Base-by-base conservation (phyloP, 805 yeast species). In the Lipomyces kockii region DNA sequence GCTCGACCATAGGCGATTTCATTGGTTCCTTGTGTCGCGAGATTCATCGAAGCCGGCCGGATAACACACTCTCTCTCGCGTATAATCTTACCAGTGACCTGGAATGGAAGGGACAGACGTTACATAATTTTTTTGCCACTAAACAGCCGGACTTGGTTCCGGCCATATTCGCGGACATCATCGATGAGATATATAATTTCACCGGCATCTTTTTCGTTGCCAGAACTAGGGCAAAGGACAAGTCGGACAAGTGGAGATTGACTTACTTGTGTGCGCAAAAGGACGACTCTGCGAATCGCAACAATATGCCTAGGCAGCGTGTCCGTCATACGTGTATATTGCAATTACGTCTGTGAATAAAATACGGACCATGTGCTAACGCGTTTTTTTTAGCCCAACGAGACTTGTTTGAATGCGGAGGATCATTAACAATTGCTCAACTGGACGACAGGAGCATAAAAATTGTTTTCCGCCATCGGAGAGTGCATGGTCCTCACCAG, bases 121-220 rank as follows among this genome's bases (percentile, higher is more conserved):
- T 55, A n/a, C 20, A 14, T 3, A 32, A 55, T 11, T 12, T 22
- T 1, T 22, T 55, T 32, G 37, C 2, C 0, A 29, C 22, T 32
- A 27, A 34, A 27, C 14, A 27, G 0, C 20, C 58, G 37, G 34
- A 27, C 20, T n/a, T 55, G n/a, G 11, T 55, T 27, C 58, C 58
- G n/a, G 2, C 58, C 20, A 34, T 32, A 22, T 55, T 55, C 58
- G 20, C 58, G 34, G 58, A 55, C 27, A 17, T 55, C 22, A 22
- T 55, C 3, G 58, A 55, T 14, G 58, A 55, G 34, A 55, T 55
- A 5, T 55, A 55, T n/a, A 34, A n/a, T 9, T 29, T 34, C 27
- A 55, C 58, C n/a, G 58, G 58, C 4, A 55, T 55, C 37, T 55
- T 27, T 32, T 55, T 55, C 22, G 58, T 55, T n/a, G 22, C 34